phyloP scores from a whole-genome alignment of 257 asterid genomes.

The Ballota nigra region DNA sequence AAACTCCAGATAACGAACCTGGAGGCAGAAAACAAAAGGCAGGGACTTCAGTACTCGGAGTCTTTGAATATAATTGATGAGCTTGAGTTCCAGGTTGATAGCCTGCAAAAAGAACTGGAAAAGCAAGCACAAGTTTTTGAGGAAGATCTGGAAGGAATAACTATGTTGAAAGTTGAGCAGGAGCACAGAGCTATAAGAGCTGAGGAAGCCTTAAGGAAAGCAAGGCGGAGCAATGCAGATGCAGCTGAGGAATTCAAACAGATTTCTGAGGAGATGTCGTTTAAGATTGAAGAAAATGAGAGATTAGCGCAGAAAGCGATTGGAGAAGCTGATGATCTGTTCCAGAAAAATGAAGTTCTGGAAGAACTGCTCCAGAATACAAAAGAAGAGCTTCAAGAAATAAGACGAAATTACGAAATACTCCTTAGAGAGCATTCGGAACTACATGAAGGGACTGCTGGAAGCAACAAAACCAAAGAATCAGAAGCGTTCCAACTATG shows the following conservation, averaged over 20 bases:
- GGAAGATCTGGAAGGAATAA: slow-evolving; percentile 50
- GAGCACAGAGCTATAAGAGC: slow-evolving; percentile 79
- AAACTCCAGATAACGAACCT: slow-evolving; percentile 47
- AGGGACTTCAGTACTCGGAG: slow-evolving; percentile 47
- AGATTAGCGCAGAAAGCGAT: slow-evolving; percentile 51
- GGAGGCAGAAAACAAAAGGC: slow-evolving; percentile 53
- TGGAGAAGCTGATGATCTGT: slow-evolving; percentile 58
- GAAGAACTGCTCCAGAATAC: slow-evolving; percentile 62
- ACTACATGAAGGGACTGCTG: slow-evolving; percentile 13
- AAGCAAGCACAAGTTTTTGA: slow-evolving; percentile 52
- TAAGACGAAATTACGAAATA: slow-evolving; percentile 40
- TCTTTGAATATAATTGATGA: slow-evolving; percentile 47
- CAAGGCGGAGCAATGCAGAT: slow-evolving; percentile 46
- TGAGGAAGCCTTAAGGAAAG: slow-evolving; percentile 71
- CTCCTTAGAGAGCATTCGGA: slow-evolving; percentile 34
- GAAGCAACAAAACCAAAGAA: slow-evolving; percentile 24
- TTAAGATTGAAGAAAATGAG: slow-evolving; percentile 59
- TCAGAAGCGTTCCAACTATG: slow-evolving; percentile 36
- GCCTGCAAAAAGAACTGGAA: slow-evolving; percentile 67
- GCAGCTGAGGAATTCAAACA: slow-evolving; percentile 60
- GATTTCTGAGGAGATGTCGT: slow-evolving; percentile 61
- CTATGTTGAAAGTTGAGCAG: slow-evolving; percentile 51
- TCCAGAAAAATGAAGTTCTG: slow-evolving; percentile 46
- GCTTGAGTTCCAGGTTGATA: slow-evolving; percentile 54
- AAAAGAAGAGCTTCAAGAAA: slow-evolving; percentile 43